Percentiles rank a stretch among this genome's conserved stretches.
Conservation (phyloP, 176 grass and related monocot genomes). For the Pontederia paniculata region DNA sequence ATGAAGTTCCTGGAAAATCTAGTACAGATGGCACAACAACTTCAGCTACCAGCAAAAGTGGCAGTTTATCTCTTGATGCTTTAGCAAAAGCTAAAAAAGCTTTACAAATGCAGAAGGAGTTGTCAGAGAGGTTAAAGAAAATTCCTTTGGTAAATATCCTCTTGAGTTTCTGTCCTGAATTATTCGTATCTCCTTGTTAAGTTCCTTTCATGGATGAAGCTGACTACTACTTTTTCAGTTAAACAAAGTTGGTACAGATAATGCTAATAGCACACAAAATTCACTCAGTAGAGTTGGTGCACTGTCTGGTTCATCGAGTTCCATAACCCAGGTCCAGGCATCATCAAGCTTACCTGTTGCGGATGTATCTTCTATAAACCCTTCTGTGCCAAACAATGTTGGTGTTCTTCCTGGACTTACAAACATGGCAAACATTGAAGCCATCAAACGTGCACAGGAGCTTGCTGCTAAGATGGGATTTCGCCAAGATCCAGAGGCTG, state of each 20-base stretch:
- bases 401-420: conserved; percentile 50
- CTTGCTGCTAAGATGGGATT: conserved; percentile 94
- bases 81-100: conserved; percentile 99
- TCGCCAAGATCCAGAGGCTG: conserved; percentile 79
- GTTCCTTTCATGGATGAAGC: conserved; percentile 14
- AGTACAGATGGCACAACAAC: conserved; percentile 94
- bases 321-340: conserved; percentile 18
- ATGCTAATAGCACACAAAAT: conserved; percentile 26
- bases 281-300: conserved; percentile 40
- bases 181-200: conserved; percentile 17
- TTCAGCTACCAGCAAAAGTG: conserved; percentile 59
- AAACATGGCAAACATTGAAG: conserved; percentile 73
- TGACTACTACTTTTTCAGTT: conserved; percentile 30
- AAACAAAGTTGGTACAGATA: conserved; percentile 43
- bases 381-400: conserved; percentile 9
- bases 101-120: conserved; percentile 87
- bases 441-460: conserved; percentile 84
- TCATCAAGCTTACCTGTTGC: conserved; percentile 6
- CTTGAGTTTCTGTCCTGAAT: background rate
- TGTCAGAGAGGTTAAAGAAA: conserved; percentile 80
- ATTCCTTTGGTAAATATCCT: conserved; percentile 48
- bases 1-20: conserved; percentile 99
- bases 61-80: conserved; percentile 90
- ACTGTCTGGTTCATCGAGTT: conserved; percentile 16
- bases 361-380: conserved; percentile 18